Conservation (phyloP, 805 yeast species). For the Clavispora phyllophila region DNA sequence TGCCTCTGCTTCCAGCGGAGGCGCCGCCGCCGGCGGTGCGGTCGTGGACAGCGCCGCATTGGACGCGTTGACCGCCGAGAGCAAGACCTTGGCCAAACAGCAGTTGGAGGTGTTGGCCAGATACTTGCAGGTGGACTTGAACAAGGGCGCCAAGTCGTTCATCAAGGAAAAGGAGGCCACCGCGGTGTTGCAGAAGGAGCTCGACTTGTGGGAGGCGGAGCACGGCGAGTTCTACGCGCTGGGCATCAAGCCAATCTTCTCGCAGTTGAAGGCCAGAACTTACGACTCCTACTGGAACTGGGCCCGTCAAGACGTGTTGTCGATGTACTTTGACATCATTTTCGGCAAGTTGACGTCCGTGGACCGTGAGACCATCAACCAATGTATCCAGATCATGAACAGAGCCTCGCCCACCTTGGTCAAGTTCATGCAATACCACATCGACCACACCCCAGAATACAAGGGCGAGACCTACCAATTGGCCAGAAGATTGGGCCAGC, state of each 20-base stretch:
- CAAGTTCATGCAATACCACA: conserved; percentile 91
- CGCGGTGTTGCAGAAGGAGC: conserved; percentile 75
- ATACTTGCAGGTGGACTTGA: conserved; percentile 87
- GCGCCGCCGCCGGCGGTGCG: conserved; percentile 70
- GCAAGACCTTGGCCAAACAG: conserved; percentile 65
- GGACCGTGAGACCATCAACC: conserved; percentile 93
- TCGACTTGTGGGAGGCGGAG: conserved; percentile 80
- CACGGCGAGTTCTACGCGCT: conserved; percentile 90
- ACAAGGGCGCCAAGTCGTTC: conserved; percentile 82
- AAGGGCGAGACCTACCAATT: conserved; percentile 91
- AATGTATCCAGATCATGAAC: conserved; percentile 96
- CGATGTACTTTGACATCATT: conserved; percentile 91
- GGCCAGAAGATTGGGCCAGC: conserved; percentile 86
- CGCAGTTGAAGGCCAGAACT: conserved; percentile 88
- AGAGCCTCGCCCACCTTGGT: conserved; percentile 90
- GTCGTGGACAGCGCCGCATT: conserved; percentile 94
- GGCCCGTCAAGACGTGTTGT: conserved; percentile 96
- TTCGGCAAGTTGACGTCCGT: conserved; percentile 88
- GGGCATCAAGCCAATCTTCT: conserved; percentile 87
- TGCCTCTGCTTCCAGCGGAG: conserved; percentile 52
- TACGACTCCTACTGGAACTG: conserved; percentile 99
- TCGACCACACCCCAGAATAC: conserved; percentile 73
- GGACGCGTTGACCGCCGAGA: conserved; percentile 72
- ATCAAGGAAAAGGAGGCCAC: conserved; percentile 83
- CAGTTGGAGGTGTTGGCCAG: conserved; percentile 89